phyloP scores from a whole-genome alignment of 1,284 basidiomycete species.

The Rugosomyces carneus region DNA sequence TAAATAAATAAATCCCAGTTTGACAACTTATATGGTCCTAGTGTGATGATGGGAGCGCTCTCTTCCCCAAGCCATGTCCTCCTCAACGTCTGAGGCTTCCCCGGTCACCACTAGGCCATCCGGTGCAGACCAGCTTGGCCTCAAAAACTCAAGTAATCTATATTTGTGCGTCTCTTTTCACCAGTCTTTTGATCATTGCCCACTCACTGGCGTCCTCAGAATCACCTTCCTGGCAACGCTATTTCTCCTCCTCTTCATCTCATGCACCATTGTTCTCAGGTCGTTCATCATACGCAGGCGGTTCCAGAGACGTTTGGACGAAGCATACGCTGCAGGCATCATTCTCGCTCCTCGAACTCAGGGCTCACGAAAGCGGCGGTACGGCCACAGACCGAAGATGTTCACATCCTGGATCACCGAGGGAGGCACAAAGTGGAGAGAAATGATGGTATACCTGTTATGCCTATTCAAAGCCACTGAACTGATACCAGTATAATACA shows the following conservation, averaged over 20 bases:
- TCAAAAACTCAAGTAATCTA: slow-evolving; percentile 28
- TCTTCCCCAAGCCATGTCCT: slow-evolving; percentile 8
- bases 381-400: slow-evolving; percentile 48
- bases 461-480: slow-evolving; percentile 6
- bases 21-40: background rate
- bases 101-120: slow-evolving; percentile 3
- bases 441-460: slow-evolving; percentile 38
- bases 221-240: slow-evolving; percentile 69
- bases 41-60: background rate
- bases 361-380: slow-evolving; percentile 35
- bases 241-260: slow-evolving; percentile 58
- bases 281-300: slow-evolving; percentile 57
- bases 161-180: slow-evolving; percentile 27
- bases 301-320: slow-evolving; percentile 43
- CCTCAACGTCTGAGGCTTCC: slow-evolving; percentile 4
- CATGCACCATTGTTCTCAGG: slow-evolving; percentile 55
- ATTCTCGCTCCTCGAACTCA: slow-evolving; percentile 30
- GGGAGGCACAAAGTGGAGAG: slow-evolving; percentile 37
- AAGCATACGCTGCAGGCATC: slow-evolving; percentile 43
- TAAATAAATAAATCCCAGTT: slow-evolving; percentile 1
- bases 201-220: slow-evolving; percentile 26
- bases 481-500: slow-evolving; percentile 2
- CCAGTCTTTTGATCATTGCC: background rate
- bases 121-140: slow-evolving; percentile 2
- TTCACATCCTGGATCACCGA: slow-evolving; percentile 42